A percentile compares a stretch with the other conserved stretches of the same genome.
Evolutionary conservation across 2,329 filamentous ascomycete genomes (phyloP).

Genomic region (Diaporthe sp.): DNA sequence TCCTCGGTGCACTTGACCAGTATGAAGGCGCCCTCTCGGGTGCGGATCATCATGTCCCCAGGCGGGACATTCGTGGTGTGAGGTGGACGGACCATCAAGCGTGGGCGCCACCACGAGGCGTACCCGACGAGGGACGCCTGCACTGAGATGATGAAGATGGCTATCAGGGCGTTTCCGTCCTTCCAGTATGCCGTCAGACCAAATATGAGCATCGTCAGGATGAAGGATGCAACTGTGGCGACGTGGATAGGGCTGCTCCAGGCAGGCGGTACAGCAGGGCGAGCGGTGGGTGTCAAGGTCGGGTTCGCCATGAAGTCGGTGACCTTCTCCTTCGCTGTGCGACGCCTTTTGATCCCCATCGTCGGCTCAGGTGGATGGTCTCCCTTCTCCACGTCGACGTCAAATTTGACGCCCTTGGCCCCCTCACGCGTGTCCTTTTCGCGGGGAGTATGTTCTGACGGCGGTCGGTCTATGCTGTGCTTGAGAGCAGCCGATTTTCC

Average conservation of each 20-base stretch:
- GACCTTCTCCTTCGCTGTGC: conserved; percentile 56
- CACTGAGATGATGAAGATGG: conserved; percentile 65
- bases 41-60: conserved; percentile 73
- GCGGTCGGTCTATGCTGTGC: not conserved
- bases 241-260: conserved; percentile 67
- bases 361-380: conserved; percentile 35
- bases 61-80: conserved; percentile 62
- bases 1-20: conserved; percentile 70
- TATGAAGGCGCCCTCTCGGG: conserved; percentile 71
- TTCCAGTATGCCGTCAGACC: conserved; percentile 55
- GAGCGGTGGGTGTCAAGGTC: conserved; percentile 54
- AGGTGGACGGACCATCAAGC: conserved; percentile 64
- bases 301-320: conserved; percentile 60
- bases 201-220: conserved; percentile 64
- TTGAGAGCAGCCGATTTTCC: not conserved
- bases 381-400: conserved; percentile 42
- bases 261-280: conserved; percentile 63
- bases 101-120: conserved; percentile 70
- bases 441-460: not conserved
- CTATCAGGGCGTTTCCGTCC: conserved; percentile 66
- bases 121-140: conserved; percentile 68
- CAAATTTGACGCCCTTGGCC: conserved; percentile 27
- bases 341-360: conserved; percentile 48
- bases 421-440: not conserved
- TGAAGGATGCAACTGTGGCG: conserved; percentile 64